These are phyloP conservation scores for Apiotrichum veenhuisii DNA, from an alignment of 1,284 basidiomycete genomes.

Conservation along the genomic window DNA sequence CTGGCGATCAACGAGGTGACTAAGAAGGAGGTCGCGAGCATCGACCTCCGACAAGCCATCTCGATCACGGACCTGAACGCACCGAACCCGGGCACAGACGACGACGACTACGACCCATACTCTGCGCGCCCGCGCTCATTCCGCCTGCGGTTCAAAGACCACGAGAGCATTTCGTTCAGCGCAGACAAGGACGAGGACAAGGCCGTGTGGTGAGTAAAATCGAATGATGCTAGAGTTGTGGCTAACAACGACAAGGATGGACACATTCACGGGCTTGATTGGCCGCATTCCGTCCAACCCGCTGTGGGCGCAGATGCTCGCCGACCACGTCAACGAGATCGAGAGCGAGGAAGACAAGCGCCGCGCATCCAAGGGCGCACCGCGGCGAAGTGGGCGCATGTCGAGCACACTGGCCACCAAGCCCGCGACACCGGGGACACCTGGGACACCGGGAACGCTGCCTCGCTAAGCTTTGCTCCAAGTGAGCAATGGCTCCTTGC, in stretches of 20 bases:
- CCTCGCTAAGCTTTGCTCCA: too few relatives aligned
- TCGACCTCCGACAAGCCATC: slow-evolving; percentile 81
- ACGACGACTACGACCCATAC: slow-evolving; percentile 67
- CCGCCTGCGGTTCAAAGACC: slow-evolving; percentile 72
- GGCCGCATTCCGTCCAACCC: slow-evolving; percentile 84
- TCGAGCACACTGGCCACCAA: not conserved
- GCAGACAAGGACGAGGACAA: slow-evolving; percentile 90
- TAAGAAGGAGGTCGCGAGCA: slow-evolving; percentile 81
- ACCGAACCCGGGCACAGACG: slow-evolving; percentile 21
- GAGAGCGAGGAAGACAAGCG: not conserved
- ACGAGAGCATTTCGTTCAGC: slow-evolving; percentile 81
- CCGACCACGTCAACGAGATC: slow-evolving; percentile 20
- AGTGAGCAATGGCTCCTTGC: too few relatives aligned
- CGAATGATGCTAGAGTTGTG: slow-evolving; percentile 54
- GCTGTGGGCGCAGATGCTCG: slow-evolving; percentile 78
- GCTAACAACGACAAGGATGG: slow-evolving; percentile 49
- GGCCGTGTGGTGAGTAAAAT: slow-evolving; percentile 59
- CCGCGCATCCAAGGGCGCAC: not conserved
- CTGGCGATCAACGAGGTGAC: slow-evolving; percentile 94
- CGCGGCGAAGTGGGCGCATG: not conserved
- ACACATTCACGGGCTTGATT: slow-evolving; percentile 71
- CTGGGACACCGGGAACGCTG: too few relatives aligned
- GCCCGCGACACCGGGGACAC: not conserved
- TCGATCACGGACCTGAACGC: slow-evolving; percentile 65
- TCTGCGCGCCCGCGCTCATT: slow-evolving; percentile 66